These are phyloP conservation scores for Ensete glaucum DNA, from an alignment of 176 grass and related monocot genomes.

Conservation along the genomic window DNA sequence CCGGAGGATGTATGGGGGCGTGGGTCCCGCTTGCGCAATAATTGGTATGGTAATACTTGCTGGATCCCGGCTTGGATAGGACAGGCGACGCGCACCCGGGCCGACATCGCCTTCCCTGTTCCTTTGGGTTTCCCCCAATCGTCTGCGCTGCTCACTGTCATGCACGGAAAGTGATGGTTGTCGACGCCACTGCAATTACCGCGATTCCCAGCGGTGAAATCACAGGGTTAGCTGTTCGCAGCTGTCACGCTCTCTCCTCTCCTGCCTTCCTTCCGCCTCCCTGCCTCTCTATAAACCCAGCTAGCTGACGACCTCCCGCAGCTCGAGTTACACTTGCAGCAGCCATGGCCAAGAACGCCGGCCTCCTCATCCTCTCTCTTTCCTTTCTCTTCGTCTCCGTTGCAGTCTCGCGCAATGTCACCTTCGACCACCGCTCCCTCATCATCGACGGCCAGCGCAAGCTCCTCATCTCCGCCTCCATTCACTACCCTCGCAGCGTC, in stretches of 20 bases:
- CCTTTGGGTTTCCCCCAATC: neutral
- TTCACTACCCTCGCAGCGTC: conserved; percentile 97
- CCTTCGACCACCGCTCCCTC: conserved; percentile 91
- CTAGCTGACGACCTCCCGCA: too few relatives aligned
- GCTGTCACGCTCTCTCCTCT: neutral
- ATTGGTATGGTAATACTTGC: too few relatives aligned
- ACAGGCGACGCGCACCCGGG: too few relatives aligned
- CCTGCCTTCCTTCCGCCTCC: neutral
- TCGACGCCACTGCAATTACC: too few relatives aligned
- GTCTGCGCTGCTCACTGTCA: neutral
- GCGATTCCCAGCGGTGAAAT: too few relatives aligned
- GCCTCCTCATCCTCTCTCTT: neutral
- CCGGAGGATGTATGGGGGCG: too few relatives aligned
- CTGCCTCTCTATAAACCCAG: neutral
- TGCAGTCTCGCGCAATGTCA: conserved; percentile 39
- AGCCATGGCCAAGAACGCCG: conserved; percentile 26
- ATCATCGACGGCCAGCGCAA: conserved; percentile 78
- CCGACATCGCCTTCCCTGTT: neutral
- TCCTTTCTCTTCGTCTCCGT: conserved; percentile 24
- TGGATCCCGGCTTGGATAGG: too few relatives aligned
- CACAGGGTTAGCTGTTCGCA: too few relatives aligned
- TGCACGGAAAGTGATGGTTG: too few relatives aligned
- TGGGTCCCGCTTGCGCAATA: too few relatives aligned
- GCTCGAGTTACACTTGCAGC: neutral
- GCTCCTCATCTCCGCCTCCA: conserved; percentile 93